Conservation (phyloP, 208 protist genomes). For the Chromosphaera perkinsii region DNA sequence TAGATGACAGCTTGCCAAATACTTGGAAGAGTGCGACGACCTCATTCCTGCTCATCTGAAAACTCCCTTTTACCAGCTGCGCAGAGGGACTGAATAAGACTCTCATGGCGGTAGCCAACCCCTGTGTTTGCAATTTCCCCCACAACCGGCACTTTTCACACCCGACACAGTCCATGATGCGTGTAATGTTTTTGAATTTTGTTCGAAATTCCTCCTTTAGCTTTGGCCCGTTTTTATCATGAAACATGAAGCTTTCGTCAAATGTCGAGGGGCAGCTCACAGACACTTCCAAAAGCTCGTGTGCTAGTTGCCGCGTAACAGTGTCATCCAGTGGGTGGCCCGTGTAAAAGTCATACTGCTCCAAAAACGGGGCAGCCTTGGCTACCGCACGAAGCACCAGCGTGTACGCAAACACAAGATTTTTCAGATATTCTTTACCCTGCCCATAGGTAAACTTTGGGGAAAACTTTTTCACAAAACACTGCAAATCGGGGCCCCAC, state of each 20-base stretch:
- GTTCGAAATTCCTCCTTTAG: conserved; percentile 29
- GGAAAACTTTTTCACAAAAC: conserved; percentile 22
- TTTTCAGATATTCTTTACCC: conserved; percentile 19
- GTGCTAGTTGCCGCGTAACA: not conserved
- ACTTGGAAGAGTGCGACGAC: too few relatives aligned
- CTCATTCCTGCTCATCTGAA: too few relatives aligned
- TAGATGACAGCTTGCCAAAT: too few relatives aligned
- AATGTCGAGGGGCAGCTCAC: not conserved
- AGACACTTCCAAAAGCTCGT: not conserved
- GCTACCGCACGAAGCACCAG: conserved; percentile 27
- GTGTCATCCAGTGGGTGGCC: conserved; percentile 9
- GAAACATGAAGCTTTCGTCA: conserved; percentile 4
- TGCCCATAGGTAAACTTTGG: conserved; percentile 26
- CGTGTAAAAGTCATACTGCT: conserved; percentile 14
- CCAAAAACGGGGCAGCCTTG: conserved; percentile 20
- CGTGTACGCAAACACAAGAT: conserved; percentile 33
- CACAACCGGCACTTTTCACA: conserved; percentile 42
- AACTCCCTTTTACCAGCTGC: too few relatives aligned
- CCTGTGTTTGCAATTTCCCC: conserved; percentile 31
- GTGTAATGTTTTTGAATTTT: conserved; percentile 39
- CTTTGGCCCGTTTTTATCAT: not conserved
- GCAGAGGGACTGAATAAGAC: too few relatives aligned
- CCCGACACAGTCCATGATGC: conserved; percentile 44
- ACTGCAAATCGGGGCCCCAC: conserved; percentile 19
- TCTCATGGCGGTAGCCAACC: conserved; percentile 20